Evolutionary conservation across 2,329 filamentous ascomycete genomes (phyloP).

Genomic region (Trichothecium roseum): DNA sequence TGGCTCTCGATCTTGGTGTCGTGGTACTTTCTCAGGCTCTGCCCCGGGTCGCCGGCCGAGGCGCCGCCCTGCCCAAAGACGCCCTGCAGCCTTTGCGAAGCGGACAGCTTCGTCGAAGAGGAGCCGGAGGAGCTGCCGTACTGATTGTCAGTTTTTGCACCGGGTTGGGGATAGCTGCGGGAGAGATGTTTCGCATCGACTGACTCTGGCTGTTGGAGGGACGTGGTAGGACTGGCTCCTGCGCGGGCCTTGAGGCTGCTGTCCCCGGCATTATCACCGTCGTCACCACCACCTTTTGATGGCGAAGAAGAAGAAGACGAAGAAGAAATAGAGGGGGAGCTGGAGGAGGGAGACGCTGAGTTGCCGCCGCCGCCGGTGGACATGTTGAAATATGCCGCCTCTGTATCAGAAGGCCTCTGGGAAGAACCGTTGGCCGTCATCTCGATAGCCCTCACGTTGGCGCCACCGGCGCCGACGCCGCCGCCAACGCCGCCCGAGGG

Average conservation of each 20-base stretch:
- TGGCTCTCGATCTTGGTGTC: slow-evolving; percentile 7
- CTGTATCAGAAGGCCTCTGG: not conserved
- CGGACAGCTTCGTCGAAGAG: not conserved
- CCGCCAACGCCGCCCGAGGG: slow-evolving; percentile 22
- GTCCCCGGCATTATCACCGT: not conserved
- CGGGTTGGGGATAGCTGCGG: not conserved
- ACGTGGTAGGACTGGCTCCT: slow-evolving; percentile 1
- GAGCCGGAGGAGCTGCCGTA: not conserved
- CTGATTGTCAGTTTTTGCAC: not conserved
- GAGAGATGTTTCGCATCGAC: no score
- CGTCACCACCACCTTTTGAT: not conserved
- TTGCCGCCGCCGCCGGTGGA: not conserved
- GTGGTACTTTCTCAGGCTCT: slow-evolving; percentile 2
- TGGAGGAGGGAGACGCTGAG: not conserved
- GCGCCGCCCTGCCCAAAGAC: slow-evolving; percentile 14
- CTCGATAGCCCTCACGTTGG: slow-evolving; percentile 17
- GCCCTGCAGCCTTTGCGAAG: slow-evolving; percentile 8
- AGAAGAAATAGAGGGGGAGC: no score
- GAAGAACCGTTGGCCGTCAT: slow-evolving; percentile 5
- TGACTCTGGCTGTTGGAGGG: no score
- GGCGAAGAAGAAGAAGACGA: not conserved
- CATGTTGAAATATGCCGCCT: not conserved
- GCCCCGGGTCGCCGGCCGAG: slow-evolving; percentile 4
- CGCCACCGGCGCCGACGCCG: slow-evolving; percentile 16
- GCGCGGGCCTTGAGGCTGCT: not conserved